Conservation (phyloP, 2,329 filamentous ascomycete species). For the Corynespora cassiicola region DNA sequence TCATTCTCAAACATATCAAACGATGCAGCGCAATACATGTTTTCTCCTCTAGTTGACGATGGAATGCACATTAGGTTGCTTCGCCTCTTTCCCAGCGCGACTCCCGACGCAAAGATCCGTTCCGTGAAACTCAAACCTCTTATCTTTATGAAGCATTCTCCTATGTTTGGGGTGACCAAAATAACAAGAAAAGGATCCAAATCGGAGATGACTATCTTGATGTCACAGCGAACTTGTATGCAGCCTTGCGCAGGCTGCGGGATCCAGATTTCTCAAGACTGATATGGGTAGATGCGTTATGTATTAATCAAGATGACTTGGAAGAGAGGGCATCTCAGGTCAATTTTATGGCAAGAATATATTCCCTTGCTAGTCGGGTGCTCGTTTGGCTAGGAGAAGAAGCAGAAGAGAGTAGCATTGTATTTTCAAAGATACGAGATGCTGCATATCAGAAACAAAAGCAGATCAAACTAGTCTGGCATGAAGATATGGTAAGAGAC, state of each 20-base stretch:
- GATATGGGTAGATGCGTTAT: conserved; percentile 19
- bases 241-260: conserved; percentile 1
- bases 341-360: conserved; percentile 17
- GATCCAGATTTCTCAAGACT: neutral
- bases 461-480: neutral
- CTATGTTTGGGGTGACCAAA: conserved; percentile 6
- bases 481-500: neutral
- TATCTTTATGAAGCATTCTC: conserved; percentile 5
- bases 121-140: conserved; percentile 1
- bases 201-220: no score
- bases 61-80: no score
- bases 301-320: conserved; percentile 16
- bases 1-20: no score
- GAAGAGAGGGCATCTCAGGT: conserved; percentile 13
- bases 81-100: no score
- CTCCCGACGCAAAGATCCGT: no score
- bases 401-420: neutral
- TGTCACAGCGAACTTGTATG: conserved; percentile 2
- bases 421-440: neutral
- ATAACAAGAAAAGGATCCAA: neutral
- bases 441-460: neutral
- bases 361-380: conserved; percentile 5
- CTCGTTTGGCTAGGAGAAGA: conserved; percentile 17
- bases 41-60: no score
- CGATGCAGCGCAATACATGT: no score